Evolutionary conservation across 1,284 basidiomycete species (phyloP).

Genomic region (Lentinula novae-zelandiae): DNA sequence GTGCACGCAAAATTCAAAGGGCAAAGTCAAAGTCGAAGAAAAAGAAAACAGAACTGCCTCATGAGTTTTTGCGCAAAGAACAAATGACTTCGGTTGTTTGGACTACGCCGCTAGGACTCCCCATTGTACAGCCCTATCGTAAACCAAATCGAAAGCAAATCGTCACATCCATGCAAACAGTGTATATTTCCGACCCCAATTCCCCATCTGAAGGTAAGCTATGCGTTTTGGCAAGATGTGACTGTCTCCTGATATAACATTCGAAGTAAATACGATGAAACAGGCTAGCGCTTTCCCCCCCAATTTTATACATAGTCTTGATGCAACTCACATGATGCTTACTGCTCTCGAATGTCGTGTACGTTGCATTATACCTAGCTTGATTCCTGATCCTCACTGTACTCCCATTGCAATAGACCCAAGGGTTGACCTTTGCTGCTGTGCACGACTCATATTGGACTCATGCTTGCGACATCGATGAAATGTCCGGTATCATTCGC

Average conservation of each 20-base stretch:
- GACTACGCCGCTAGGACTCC: slow-evolving; percentile 93
- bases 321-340: slow-evolving; percentile 99
- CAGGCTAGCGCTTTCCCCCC: slow-evolving; percentile 98
- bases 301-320: slow-evolving; percentile 97
- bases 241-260: not conserved
- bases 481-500: slow-evolving; percentile 88
- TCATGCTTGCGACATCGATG: slow-evolving; percentile 84
- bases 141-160: slow-evolving; percentile 82
- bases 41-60: slow-evolving; percentile 18
- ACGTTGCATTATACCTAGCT: slow-evolving; percentile 24
- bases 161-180: slow-evolving; percentile 82
- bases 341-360: slow-evolving; percentile 91
- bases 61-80: slow-evolving; percentile 65
- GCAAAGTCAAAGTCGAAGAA: not conserved
- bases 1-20: slow-evolving; percentile 18
- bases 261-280: slow-evolving; percentile 75
- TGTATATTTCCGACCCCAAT: slow-evolving; percentile 92
- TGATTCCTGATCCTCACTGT: not conserved
- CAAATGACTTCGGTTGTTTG: slow-evolving; percentile 97
- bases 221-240: not conserved
- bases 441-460: slow-evolving; percentile 99
- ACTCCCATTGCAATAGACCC: slow-evolving; percentile 39
- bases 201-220: slow-evolving; percentile 63
- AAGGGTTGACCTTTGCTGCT: slow-evolving; percentile 82
- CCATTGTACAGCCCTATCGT: slow-evolving; percentile 96